These are phyloP conservation scores for Phytopythium ostracodes DNA, from an alignment of 352 stramenopile species.

Conservation along the genomic window DNA sequence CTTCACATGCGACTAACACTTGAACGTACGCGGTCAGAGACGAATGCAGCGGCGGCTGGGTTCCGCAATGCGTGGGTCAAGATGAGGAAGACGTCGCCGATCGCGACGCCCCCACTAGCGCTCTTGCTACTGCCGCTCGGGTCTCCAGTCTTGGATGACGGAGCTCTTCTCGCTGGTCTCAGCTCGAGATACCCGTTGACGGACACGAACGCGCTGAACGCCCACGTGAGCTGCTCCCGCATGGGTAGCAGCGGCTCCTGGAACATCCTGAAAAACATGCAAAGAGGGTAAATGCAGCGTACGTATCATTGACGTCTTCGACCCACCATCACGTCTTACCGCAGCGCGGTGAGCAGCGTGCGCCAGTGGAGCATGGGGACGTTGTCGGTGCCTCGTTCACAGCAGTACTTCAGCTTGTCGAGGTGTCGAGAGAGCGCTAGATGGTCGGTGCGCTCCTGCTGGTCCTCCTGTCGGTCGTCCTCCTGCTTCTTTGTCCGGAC, in stretches of 20 bases:
- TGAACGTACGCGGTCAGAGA: conserved; percentile 45
- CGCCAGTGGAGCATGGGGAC: conserved; percentile 66
- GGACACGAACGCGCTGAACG: conserved; percentile 54
- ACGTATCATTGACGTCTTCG: no score
- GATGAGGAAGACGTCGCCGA: conserved; percentile 39
- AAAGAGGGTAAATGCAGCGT: no score
- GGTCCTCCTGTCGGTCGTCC: not conserved
- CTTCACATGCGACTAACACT: not conserved
- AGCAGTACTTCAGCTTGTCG: conserved; percentile 58
- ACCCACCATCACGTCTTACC: conserved; percentile 24
- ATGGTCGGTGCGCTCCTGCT: conserved; percentile 16
- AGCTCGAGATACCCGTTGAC: conserved; percentile 44
- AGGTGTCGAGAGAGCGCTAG: conserved; percentile 46
- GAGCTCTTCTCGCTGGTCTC: not conserved
- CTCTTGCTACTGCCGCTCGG: not conserved
- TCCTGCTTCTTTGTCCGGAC: not conserved
- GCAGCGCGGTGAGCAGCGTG: conserved; percentile 46
- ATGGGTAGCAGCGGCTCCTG: conserved; percentile 50
- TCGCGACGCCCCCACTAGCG: conserved; percentile 26
- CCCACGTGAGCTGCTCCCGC: conserved; percentile 51
- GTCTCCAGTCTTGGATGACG: not conserved
- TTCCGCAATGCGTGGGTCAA: conserved; percentile 51
- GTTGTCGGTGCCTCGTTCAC: conserved; percentile 45
- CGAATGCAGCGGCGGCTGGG: conserved; percentile 37
- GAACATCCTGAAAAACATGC: conserved; percentile 27